Evolutionary conservation across 495 filamentous ascomycete genomes (phyloP).

Genomic region (Aspergillus homomorphus): DNA sequence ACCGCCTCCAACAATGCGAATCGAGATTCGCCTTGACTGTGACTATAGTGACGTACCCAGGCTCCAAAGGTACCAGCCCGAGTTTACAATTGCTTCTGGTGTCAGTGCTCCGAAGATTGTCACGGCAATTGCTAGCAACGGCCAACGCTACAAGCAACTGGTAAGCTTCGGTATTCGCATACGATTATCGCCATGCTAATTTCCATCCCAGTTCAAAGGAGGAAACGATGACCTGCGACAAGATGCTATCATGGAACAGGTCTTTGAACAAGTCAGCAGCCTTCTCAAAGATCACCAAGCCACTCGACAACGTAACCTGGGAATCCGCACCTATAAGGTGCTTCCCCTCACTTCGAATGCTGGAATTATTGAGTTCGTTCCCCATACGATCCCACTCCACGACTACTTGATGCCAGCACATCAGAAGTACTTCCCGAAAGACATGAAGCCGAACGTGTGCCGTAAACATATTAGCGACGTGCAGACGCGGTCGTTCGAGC

Average conservation of each 20-base stretch:
- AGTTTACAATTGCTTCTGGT: constrained; percentile 82
- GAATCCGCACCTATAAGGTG: constrained; percentile 93
- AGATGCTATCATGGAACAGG: constrained; percentile 99
- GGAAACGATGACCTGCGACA: constrained; percentile 96
- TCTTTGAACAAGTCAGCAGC: constrained; percentile 92
- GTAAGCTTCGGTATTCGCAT: constrained; percentile 40
- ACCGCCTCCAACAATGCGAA: constrained; percentile 86
- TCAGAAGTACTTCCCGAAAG: constrained; percentile 77
- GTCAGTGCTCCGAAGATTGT: constrained; percentile 91
- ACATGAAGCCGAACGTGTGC: constrained; percentile 69
- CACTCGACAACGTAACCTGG: constrained; percentile 82
- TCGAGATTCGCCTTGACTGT: constrained; percentile 66
- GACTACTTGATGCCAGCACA: constrained; percentile 91
- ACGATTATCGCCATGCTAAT: constrained; percentile 6
- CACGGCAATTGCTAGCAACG: constrained; percentile 71
- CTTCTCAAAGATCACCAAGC: constrained; percentile 79
- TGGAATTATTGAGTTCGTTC: constrained; percentile 97
- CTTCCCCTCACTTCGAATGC: constrained; percentile 77
- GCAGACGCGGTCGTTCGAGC: constrained; percentile 62
- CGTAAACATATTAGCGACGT: constrained; percentile 73
- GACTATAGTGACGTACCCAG: constrained; percentile 75
- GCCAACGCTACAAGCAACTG: constrained; percentile 77
- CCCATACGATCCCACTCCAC: constrained; percentile 83
- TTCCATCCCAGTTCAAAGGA: constrained; percentile 67
- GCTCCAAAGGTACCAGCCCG: constrained; percentile 62